Evolutionary conservation across 768 basidiomycete genomes (phyloP).

Genomic region (Lactarius sp.): DNA sequence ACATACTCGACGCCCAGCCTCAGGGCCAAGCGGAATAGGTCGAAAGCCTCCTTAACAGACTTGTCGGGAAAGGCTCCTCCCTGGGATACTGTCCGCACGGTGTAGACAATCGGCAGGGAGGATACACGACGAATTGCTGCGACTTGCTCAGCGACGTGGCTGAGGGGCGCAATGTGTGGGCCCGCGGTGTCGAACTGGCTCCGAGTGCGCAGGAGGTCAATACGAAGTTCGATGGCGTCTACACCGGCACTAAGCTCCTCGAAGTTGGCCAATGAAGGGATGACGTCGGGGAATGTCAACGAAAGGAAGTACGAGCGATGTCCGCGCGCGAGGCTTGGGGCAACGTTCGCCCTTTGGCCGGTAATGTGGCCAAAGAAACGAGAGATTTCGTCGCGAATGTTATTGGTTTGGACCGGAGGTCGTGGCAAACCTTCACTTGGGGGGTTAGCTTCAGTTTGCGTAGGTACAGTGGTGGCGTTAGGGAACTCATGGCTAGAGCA

Average conservation of each 20-base stretch:
- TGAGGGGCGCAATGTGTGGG: slow-evolving; percentile 55
- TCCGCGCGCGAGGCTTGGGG: slow-evolving; percentile 46
- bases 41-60: slow-evolving; percentile 63
- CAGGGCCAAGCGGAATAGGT: slow-evolving; percentile 72
- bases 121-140: slow-evolving; percentile 71
- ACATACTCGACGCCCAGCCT: slow-evolving; percentile 87
- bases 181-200: slow-evolving; percentile 44
- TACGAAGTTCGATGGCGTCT: slow-evolving; percentile 91
- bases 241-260: slow-evolving; percentile 75
- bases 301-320: slow-evolving; percentile 88
- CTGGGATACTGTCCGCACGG: slow-evolving; percentile 81
- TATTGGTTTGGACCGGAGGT: slow-evolving; percentile 29
- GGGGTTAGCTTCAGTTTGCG: slow-evolving; percentile 10
- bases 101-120: slow-evolving; percentile 85
- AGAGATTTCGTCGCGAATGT: slow-evolving; percentile 55
- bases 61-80: slow-evolving; percentile 89
- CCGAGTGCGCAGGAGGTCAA: slow-evolving; percentile 70
- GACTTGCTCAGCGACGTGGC: slow-evolving; percentile 79
- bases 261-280: slow-evolving; percentile 58
- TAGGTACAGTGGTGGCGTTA: slow-evolving; percentile 52
- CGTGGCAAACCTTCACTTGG: slow-evolving; percentile 18
- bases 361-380: slow-evolving; percentile 90
- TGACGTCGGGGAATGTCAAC: slow-evolving; percentile 87
- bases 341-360: slow-evolving; percentile 61
- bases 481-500: slow-evolving; percentile 79